Conservation (phyloP, 306 rosid species). For the Dryas alaskensis region DNA sequence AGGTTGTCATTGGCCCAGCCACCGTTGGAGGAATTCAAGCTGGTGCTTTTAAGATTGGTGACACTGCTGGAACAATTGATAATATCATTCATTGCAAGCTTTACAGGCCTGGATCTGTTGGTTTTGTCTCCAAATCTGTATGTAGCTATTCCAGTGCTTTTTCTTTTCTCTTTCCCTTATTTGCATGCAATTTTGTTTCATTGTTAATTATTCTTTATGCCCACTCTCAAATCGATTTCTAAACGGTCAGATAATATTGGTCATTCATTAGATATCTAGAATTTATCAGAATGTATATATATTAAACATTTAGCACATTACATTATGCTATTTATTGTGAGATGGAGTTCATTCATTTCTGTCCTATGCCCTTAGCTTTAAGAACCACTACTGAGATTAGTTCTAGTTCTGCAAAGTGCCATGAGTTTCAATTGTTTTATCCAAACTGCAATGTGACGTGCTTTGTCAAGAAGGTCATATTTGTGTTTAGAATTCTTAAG, state of each 20-base stretch:
- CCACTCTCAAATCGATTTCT: neutral
- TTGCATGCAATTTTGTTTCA: conserved; percentile 23
- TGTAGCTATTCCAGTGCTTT: conserved; percentile 32
- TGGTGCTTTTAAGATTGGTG: conserved; percentile 99
- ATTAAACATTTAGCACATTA: neutral
- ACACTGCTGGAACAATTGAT: conserved; percentile 98
- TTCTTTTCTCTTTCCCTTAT: neutral
- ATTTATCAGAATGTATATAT: neutral
- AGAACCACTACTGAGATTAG: neutral
- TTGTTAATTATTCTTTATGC: conserved; percentile 11
- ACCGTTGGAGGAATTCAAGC: conserved; percentile 99
- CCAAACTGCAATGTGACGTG: neutral
- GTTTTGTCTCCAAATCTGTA: conserved; percentile 99
- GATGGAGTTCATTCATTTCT: conserved; percentile 18
- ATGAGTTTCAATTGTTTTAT: neutral
- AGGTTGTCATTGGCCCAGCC: conserved; percentile 98
- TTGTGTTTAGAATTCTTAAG: conserved; percentile 3
- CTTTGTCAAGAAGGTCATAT: neutral
- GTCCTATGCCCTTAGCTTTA: conserved; percentile 6
- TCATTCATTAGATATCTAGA: neutral
- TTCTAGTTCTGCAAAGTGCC: neutral
- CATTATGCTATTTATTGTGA: neutral
- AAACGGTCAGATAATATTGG: neutral
- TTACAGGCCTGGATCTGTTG: conserved; percentile 99
- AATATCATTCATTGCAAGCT: conserved; percentile 90